Conservation (phyloP, 192 early-diverging fungal genomes). For the Chytriomyces confervae region DNA sequence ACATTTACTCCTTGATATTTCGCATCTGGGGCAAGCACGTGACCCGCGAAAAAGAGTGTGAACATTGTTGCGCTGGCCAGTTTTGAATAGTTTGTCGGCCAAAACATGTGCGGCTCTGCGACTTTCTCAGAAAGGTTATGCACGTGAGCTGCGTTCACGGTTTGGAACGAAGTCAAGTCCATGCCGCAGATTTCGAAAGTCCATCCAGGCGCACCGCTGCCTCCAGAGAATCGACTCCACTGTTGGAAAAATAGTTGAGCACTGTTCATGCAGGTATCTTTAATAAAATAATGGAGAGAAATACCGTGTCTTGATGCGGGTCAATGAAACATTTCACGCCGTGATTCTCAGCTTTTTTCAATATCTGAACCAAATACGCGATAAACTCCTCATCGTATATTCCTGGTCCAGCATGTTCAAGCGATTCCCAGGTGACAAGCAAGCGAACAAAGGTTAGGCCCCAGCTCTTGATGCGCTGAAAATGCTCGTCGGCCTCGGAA, state of each 20-base stretch:
- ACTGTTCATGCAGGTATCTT: not conserved
- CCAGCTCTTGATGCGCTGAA: constrained; percentile 73
- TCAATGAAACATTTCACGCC: constrained; percentile 86
- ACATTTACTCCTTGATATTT: constrained; percentile 68
- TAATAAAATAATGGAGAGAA: constrained; percentile 19
- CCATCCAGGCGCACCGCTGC: constrained; percentile 84
- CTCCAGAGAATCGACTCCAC: constrained; percentile 73
- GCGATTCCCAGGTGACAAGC: constrained; percentile 80
- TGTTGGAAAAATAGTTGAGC: constrained; percentile 19
- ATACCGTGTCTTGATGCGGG: constrained; percentile 86
- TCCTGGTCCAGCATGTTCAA: constrained; percentile 83
- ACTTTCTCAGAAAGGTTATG: constrained; percentile 64
- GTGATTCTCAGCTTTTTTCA: constrained; percentile 70
- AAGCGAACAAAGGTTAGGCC: constrained; percentile 81
- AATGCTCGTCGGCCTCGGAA: constrained; percentile 77
- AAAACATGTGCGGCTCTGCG: constrained; percentile 61
- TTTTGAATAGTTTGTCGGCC: constrained; percentile 91
- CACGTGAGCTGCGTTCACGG: constrained; percentile 78
- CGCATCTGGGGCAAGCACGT: constrained; percentile 73
- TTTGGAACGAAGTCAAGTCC: constrained; percentile 74
- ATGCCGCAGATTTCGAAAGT: constrained; percentile 83
- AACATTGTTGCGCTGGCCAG: constrained; percentile 85
- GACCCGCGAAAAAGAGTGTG: constrained; percentile 77
- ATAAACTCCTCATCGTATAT: constrained; percentile 83
- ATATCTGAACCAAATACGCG: constrained; percentile 70